Evolutionary conservation across 1,284 basidiomycete genomes (phyloP).

Genomic region (Trametes pubescens): DNA sequence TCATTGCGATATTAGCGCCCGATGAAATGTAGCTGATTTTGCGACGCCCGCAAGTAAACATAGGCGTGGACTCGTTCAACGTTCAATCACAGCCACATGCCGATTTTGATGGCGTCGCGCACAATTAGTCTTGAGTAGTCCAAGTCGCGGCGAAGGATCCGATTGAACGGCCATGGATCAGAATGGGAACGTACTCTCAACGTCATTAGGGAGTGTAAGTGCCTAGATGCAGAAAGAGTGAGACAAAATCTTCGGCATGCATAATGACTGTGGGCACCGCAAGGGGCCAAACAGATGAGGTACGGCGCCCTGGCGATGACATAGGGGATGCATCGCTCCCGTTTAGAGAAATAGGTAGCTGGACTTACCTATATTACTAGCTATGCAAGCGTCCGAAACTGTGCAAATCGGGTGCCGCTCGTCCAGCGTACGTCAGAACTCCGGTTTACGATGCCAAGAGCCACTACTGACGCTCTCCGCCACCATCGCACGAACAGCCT

Average conservation of each 20-base stretch:
- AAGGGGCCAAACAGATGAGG: neutral
- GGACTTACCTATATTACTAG: neutral
- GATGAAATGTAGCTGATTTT: neutral
- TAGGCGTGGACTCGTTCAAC: neutral
- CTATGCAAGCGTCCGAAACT: neutral
- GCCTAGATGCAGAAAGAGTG: neutral
- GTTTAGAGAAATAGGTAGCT: neutral
- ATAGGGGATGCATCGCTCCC: neutral
- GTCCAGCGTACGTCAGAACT: conserved; percentile 1
- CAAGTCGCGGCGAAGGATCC: neutral
- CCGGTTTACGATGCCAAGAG: conserved; percentile 32
- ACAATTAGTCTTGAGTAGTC: neutral
- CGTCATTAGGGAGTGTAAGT: neutral
- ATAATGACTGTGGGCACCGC: neutral
- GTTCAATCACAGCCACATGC: neutral
- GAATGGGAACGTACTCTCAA: neutral
- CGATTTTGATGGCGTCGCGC: neutral
- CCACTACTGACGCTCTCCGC: conserved; percentile 35
- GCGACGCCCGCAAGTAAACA: neutral
- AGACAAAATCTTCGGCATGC: neutral
- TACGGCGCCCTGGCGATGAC: neutral
- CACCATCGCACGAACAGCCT: conserved; percentile 51
- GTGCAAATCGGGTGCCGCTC: neutral
- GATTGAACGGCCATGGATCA: neutral
- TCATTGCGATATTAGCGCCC: conserved; percentile 11